These are phyloP conservation scores for Lipomyces yamanashiensis DNA, from an alignment of 805 yeast species.

Conservation along the genomic window DNA sequence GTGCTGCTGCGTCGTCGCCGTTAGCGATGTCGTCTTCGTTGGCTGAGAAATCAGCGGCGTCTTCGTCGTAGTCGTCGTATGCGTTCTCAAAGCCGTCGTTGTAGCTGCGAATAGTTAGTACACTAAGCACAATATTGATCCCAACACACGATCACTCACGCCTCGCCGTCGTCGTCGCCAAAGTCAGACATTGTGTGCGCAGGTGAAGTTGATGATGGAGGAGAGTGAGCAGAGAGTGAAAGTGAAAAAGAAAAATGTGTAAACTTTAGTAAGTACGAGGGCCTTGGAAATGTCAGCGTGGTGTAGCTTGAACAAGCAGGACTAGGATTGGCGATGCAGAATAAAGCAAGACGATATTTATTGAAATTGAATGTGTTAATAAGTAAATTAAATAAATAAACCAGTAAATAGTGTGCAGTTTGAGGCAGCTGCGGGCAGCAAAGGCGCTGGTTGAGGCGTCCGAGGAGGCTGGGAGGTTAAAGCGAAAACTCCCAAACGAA, in stretches of 20 bases:
- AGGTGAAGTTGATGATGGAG: not conserved
- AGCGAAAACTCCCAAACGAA: too few species aligned
- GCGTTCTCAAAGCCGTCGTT: slow-evolving; percentile 52
- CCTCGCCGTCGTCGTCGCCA: slow-evolving; percentile 48
- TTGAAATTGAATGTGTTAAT: too few species aligned
- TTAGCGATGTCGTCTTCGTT: slow-evolving; percentile 54
- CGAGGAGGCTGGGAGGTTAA: too few species aligned
- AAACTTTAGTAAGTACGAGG: not conserved
- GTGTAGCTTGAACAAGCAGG: not conserved
- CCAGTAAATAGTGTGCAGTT: too few species aligned
- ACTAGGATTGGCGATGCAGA: not conserved
- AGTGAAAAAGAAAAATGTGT: not conserved
- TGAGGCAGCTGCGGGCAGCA: too few species aligned
- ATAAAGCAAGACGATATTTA: not conserved
- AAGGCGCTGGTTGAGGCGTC: too few species aligned
- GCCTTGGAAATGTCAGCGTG: not conserved
- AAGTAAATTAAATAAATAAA: too few species aligned
- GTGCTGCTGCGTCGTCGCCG: slow-evolving; percentile 48
- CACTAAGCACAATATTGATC: not conserved
- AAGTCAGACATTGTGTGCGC: slow-evolving; percentile 47
- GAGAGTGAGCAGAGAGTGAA: not conserved
- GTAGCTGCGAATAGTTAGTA: slow-evolving; percentile 47
- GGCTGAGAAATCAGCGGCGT: slow-evolving; percentile 74
- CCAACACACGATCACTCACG: slow-evolving; percentile 40
- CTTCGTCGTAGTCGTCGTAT: slow-evolving; percentile 69